Percentiles rank a stretch among this genome's conserved stretches.
These are phyloP conservation scores for Rhamnella rubrinervis DNA, from an alignment of 331 rosid species.

Conservation along the genomic window DNA sequence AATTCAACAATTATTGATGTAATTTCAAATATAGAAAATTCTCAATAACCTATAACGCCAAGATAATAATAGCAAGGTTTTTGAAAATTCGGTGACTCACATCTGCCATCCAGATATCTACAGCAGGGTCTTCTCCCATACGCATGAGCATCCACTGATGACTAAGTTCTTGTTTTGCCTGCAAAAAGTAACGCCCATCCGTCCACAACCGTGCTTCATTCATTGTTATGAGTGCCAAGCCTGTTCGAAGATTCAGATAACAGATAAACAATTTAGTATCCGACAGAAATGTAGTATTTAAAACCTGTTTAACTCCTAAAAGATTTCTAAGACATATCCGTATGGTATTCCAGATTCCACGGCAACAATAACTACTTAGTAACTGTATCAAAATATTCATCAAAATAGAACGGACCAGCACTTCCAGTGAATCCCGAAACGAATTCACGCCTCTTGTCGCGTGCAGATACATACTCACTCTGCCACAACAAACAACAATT, in stretches of 20 bases:
- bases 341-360: not conserved
- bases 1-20: no score
- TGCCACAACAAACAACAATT: conserved; percentile 32
- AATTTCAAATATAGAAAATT: not conserved
- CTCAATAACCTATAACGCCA: not conserved
- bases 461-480: conserved; percentile 93
- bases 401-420: conserved; percentile 59
- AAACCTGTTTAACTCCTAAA: not conserved
- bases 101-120: conserved; percentile 87
- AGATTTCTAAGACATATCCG: not conserved
- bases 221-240: conserved; percentile 81
- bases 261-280: not conserved
- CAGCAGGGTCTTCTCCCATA: conserved; percentile 85
- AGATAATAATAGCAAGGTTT: not conserved
- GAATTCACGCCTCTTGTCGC: conserved; percentile 85
- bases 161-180: conserved; percentile 81
- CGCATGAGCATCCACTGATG: conserved; percentile 96
- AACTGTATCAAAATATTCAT: not conserved
- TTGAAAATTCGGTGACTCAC: conserved; percentile 45
- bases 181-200: conserved; percentile 94
- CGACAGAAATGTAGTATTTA: not conserved
- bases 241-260: conserved; percentile 35
- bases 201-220: conserved; percentile 88
- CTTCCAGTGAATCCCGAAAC: conserved; percentile 97
- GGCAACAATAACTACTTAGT: not conserved